Evolutionary conservation across 225 moss, liverwort and hornwort species (phyloP).

Genomic region (Pseudoscleropodium purum): DNA sequence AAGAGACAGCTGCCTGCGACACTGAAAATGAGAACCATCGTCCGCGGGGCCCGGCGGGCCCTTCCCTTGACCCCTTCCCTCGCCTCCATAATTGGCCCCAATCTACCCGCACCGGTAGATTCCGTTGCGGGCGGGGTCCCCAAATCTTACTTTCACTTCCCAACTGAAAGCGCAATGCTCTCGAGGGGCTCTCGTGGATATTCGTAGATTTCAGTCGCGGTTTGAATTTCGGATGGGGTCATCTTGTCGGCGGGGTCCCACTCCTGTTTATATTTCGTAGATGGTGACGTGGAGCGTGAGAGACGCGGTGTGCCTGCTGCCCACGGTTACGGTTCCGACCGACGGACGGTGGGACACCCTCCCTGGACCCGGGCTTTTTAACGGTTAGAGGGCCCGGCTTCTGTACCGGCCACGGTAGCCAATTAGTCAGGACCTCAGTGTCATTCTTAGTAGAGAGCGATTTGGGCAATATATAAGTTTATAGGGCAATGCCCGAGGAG

Average conservation of each 20-base stretch:
- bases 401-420: background rate
- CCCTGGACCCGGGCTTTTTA: no score
- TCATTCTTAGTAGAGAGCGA: background rate
- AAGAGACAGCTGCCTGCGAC: background rate
- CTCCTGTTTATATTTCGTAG: background rate
- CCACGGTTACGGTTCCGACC: background rate
- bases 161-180: background rate
- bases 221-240: background rate
- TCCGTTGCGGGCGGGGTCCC: background rate
- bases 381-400: background rate
- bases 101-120: background rate
- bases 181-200: background rate
- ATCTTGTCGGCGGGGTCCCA: slow-evolving; percentile 5
- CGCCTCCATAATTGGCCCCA: slow-evolving; percentile 13
- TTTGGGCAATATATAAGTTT: background rate
- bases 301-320: background rate
- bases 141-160: background rate
- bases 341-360: background rate
- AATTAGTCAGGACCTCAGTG: background rate
- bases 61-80: slow-evolving; percentile 19
- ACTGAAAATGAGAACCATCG: background rate
- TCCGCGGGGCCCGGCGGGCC: background rate
- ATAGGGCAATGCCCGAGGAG: no score
- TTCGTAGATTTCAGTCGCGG: background rate
- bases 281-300: background rate